Base-by-base conservation (phyloP, 352 stramenopile species). In the Labyrinthula sp. region DNA sequence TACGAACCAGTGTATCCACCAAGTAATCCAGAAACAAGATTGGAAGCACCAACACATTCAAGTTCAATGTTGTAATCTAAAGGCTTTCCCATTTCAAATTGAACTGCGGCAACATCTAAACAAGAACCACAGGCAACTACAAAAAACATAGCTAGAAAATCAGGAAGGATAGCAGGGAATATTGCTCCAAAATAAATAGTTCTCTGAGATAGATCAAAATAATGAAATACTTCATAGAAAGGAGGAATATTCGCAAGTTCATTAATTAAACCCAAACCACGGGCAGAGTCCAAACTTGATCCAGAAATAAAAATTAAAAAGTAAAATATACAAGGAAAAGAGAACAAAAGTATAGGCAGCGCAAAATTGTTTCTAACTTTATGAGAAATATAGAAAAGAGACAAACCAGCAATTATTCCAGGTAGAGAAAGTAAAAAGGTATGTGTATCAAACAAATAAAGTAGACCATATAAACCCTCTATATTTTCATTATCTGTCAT, bases 1-100 rank as follows among this genome's bases (percentile, higher is more conserved):
- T 97, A 98, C 18, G 72, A 91, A 4, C 89, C 89, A 7, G 85
- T 95, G 66, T 94, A 96, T 35, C 89, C 89, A 20, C 88, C 86
- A 0, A 82, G 72, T 25, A 95, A 14, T 0, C 89, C 89, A 36
- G 73, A 92, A 2, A 95, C 60, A 9, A 95, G 27, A 64, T 97
- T 97, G 24, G 75, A 90, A 57, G 89, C 80, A 2, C 89, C 89
- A 8, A 97, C 83, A 20, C 73, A 85, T 29, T 67, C 56, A 7
- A 89, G 60, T 57, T 95, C 84, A 49, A 85, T 66, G 63, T 95
- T 88, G 65, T 93, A 93, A 54, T 93, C 66, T 1, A 96, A 68
- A 17, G 79, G 75, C 21, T 67, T 63, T 31, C 80, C 82, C 65
- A 93, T 74, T 62, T 94, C 84, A 60, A 95, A 87, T 56, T 95